These are phyloP conservation scores for Podospora fimiseda DNA, from an alignment of 495 filamentous ascomycete genomes.

Conservation along the genomic window DNA sequence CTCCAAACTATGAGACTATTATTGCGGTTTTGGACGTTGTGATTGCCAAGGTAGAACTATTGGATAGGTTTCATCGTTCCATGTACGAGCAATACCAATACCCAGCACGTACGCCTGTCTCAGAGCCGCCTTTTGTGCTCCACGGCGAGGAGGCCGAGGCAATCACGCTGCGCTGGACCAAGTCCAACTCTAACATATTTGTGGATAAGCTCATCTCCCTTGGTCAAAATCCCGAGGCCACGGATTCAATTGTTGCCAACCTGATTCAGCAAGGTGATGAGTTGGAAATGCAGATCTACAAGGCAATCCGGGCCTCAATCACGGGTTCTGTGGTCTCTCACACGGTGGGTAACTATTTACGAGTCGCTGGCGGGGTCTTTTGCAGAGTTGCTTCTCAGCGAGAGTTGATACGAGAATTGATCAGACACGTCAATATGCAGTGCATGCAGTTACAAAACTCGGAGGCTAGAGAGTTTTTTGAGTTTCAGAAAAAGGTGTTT, in stretches of 20 bases:
- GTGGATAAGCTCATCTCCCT: constrained; percentile 45
- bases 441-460: constrained; percentile 33
- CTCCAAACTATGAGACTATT: constrained; percentile 48
- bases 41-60: constrained; percentile 41
- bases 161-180: constrained; percentile 36
- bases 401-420: constrained; percentile 25
- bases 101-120: background rate
- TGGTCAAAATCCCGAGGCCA: constrained; percentile 40
- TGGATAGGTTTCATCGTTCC: too few relatives aligned
- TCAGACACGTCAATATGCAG: constrained; percentile 30
- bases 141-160: constrained; percentile 36
- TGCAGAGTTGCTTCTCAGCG: constrained; percentile 25
- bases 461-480: constrained; percentile 38
- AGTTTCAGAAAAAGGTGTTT: constrained; percentile 34
- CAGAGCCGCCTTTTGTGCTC: constrained; percentile 28
- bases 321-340: constrained; percentile 28
- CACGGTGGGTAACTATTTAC: constrained; percentile 32
- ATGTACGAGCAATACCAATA: too few relatives aligned
- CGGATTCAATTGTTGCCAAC: constrained; percentile 37
- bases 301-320: constrained; percentile 29
- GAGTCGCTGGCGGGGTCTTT: constrained; percentile 27
- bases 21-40: constrained; percentile 48
- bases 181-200: constrained; percentile 36
- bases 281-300: constrained; percentile 31
- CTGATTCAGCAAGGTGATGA: constrained; percentile 31